Base-by-base conservation (phyloP, 163 green algal species). In the Scenedesmus sp. region DNA sequence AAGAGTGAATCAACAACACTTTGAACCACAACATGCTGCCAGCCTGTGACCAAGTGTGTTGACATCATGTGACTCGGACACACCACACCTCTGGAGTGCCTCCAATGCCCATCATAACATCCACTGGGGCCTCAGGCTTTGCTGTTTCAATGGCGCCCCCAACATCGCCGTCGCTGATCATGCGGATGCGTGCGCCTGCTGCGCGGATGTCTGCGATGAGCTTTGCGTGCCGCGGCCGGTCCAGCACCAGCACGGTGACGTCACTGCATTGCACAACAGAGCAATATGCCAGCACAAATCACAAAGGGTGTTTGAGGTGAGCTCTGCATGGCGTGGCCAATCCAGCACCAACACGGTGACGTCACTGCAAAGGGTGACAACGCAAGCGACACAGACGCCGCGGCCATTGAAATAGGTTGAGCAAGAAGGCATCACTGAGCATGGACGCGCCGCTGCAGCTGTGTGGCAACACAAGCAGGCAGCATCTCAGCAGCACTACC, bases 101-200 rank as follows among this genome's bases (percentile, higher is more conserved):
- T 8, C 97, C 97, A 60, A 98, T 97, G 85, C 97, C 97, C 93
- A 99, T 94, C 91, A 99, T 94, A 13, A 98, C 90, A 91, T 99
- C 97, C 8, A 98, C 95, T 34, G 95, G 92, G 3, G 93, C 93
- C 52, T 93, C 95, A 3, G 94, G 88, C 92, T 97, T 98, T 20
- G 96, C 96, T 18, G 95, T 94, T 92, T 97, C 96, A 66, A 99
- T 97, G 8, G 97, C 96, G 4, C 95, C 97, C 0, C 92, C 96
- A 13, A 90, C 97, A 93, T 99, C 97, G 62, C 97, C 97, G 92
- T 99, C 97, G 26, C 66, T 94, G 90, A 99, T 98, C 57, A 99
- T 95, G n/a, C 95, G 93, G 87, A 99, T 98, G 79, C 97, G 95
- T 8, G 95, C 95, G 52, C 97, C 97, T 46, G 96, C 96, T 55